Evolutionary conservation across 1,284 basidiomycete species (phyloP).

Genomic region (Microbotryum scabiosae): DNA sequence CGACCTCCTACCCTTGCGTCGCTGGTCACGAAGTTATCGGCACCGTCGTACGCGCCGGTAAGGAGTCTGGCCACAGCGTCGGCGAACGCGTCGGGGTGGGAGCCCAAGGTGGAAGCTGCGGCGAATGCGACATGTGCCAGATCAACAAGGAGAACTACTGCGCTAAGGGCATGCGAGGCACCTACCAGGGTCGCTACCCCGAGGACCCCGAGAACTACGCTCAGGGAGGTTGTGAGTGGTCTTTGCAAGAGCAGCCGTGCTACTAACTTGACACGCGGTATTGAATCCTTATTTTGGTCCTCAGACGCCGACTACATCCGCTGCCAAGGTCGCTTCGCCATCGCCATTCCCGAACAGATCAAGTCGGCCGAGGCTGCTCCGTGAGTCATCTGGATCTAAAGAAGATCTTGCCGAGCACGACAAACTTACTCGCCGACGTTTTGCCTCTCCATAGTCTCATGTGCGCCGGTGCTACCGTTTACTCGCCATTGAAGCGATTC

Average conservation of each 20-base stretch:
- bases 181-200: slow-evolving; percentile 34
- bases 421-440: too few relatives aligned
- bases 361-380: slow-evolving; percentile 47
- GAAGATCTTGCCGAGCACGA: too few relatives aligned
- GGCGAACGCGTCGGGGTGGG: slow-evolving; percentile 47
- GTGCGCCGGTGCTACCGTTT: slow-evolving; percentile 45
- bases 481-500: slow-evolving; percentile 44
- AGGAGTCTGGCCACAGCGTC: slow-evolving; percentile 40
- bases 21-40: slow-evolving; percentile 37
- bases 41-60: slow-evolving; percentile 45
- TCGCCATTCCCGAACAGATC: slow-evolving; percentile 57
- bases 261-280: too few relatives aligned
- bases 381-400: background rate
- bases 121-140: slow-evolving; percentile 42
- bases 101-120: slow-evolving; percentile 44
- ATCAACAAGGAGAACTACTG: slow-evolving; percentile 43
- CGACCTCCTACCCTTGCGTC: slow-evolving; percentile 18
- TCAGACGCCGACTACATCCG: slow-evolving; percentile 58
- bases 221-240: too few relatives aligned
- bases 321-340: slow-evolving; percentile 59
- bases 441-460: slow-evolving; percentile 31
- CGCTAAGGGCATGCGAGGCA: slow-evolving; percentile 38
- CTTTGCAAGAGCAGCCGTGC: too few relatives aligned
- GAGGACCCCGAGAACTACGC: background rate
- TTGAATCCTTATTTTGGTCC: too few relatives aligned